Evolutionary conservation across 2,329 filamentous ascomycete genomes (phyloP).

Genomic region (Fusarium caatingaense): DNA sequence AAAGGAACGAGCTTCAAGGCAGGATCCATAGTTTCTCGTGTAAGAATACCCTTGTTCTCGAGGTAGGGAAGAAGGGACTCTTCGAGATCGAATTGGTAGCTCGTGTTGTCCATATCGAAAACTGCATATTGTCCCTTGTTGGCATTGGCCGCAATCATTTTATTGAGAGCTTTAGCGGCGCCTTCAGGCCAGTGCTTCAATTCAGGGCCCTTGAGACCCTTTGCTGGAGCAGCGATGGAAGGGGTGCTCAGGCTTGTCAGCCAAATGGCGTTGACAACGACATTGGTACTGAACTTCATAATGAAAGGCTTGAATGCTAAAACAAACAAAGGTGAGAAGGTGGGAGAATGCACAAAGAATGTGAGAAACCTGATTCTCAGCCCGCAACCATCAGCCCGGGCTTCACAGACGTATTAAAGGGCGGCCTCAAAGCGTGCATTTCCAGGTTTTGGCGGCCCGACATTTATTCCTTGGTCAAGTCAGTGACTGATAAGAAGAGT

Average conservation of each 20-base stretch:
- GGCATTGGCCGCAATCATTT: constrained; percentile 54
- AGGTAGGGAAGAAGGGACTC: constrained; percentile 58
- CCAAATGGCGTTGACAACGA: constrained; percentile 31
- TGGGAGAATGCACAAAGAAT: not conserved
- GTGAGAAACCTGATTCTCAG: constrained; percentile 5
- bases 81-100: constrained; percentile 56
- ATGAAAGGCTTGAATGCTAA: not conserved
- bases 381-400: not conserved
- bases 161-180: constrained; percentile 51
- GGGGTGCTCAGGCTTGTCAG: constrained; percentile 24
- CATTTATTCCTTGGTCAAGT: constrained; percentile 19
- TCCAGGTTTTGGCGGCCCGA: constrained; percentile 21
- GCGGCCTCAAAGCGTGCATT: not conserved
- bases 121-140: constrained; percentile 54
- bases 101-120: constrained; percentile 61
- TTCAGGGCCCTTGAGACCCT: constrained; percentile 36
- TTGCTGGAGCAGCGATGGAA: constrained; percentile 21
- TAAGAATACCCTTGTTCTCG: constrained; percentile 55
- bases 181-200: constrained; percentile 52
- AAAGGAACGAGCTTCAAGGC: constrained; percentile 56
- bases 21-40: constrained; percentile 55
- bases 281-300: constrained; percentile 28
- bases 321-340: not conserved
- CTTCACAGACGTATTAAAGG: constrained; percentile 16
- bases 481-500: constrained; percentile 3